Evolutionary conservation across 306 rosid species (phyloP).

Genomic region (Carpinus viminea): DNA sequence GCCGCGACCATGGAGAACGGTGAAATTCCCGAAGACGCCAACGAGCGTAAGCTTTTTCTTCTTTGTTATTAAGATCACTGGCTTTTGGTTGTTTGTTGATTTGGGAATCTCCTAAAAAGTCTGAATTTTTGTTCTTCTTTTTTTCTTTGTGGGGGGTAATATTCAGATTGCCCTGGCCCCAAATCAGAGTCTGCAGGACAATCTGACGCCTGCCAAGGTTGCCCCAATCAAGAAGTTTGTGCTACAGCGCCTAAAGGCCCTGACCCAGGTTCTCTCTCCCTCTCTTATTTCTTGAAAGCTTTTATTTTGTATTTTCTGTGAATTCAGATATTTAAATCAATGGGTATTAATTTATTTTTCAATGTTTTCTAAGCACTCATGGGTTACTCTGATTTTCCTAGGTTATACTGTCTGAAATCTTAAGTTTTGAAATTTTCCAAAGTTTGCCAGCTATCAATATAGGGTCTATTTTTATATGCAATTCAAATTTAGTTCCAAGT

Average conservation of each 20-base stretch:
- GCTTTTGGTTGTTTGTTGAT: background rate
- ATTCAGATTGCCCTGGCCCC: constrained; percentile 90
- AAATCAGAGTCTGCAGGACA: constrained; percentile 86
- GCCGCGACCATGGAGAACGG: constrained; percentile 59
- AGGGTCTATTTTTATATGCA: background rate
- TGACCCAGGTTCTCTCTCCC: constrained; percentile 66
- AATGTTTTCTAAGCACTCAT: background rate
- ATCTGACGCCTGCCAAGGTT: constrained; percentile 76
- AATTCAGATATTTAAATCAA: background rate
- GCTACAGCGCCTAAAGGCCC: constrained; percentile 96
- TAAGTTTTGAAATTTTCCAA: background rate
- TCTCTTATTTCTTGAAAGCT: background rate
- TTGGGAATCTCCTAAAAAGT: background rate
- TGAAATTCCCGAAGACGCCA: constrained; percentile 78
- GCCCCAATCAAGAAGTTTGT: constrained; percentile 87
- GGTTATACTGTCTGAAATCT: background rate
- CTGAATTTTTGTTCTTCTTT: background rate
- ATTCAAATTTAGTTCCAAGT: background rate
- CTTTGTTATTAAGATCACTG: background rate
- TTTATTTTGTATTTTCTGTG: background rate
- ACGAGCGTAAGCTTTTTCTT: constrained; percentile 63
- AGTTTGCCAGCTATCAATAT: background rate
- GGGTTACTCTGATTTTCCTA: background rate
- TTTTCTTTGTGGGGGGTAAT: background rate
- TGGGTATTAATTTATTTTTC: background rate